These are phyloP conservation scores for Boletus vermiculosoides DNA, from an alignment of 768 basidiomycete genomes.

Conservation along the genomic window DNA sequence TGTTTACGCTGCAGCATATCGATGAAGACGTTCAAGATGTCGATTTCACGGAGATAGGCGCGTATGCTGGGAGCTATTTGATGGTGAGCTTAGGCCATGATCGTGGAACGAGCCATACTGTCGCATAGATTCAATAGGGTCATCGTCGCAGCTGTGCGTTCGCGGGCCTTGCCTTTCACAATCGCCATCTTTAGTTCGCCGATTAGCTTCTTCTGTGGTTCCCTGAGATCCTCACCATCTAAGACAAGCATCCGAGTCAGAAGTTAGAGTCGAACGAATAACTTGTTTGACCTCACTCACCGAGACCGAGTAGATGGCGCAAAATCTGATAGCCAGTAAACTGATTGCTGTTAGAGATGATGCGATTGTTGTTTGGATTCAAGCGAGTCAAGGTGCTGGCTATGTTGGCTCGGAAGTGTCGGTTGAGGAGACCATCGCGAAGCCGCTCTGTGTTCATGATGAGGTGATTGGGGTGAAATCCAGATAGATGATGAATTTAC, in stretches of 20 bases:
- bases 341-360: too few relatives aligned
- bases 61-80: not conserved
- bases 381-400: not conserved
- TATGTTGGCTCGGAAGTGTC: not conserved
- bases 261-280: not conserved
- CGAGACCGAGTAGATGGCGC: not conserved
- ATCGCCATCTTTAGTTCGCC: not conserved
- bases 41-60: not conserved
- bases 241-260: not conserved
- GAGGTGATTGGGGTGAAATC: not conserved
- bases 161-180: not conserved
- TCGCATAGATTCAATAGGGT: not conserved
- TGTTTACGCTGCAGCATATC: not conserved
- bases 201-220: not conserved
- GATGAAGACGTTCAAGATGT: not conserved
- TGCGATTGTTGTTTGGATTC: too few relatives aligned
- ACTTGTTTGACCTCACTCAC: not conserved
- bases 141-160: not conserved
- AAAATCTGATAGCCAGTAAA: not conserved
- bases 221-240: not conserved
- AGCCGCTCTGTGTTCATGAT: not conserved
- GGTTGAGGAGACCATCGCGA: not conserved
- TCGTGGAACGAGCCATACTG: not conserved
- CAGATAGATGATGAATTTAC: not conserved
- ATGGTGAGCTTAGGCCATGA: not conserved